phyloP scores from a whole-genome alignment of 2,329 filamentous ascomycete genomes.

The Scortechinia acanthostroma region DNA sequence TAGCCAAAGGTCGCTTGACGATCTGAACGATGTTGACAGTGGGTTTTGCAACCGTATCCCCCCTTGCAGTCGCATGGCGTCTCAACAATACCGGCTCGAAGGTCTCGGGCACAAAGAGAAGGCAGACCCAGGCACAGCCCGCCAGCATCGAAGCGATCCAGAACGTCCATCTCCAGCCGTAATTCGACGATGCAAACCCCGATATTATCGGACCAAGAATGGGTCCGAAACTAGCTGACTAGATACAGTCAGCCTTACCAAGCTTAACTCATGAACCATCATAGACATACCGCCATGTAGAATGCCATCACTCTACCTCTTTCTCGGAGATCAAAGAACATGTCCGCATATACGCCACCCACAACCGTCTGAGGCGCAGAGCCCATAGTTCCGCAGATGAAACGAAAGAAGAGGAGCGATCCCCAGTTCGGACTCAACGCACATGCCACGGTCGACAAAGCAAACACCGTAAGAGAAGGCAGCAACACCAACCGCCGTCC shows the following conservation, averaged over 20 bases:
- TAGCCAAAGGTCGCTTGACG: neutral
- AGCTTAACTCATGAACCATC: neutral
- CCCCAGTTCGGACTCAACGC: neutral
- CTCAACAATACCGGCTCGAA: constrained; percentile 50
- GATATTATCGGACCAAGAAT: neutral
- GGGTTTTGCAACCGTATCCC: too few relatives aligned
- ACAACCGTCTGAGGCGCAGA: neutral
- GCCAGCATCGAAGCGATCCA: neutral
- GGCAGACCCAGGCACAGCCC: too few relatives aligned
- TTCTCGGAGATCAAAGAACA: neutral
- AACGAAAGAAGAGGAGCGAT: neutral
- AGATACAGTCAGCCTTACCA: neutral
- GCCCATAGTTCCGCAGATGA: neutral
- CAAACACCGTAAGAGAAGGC: neutral
- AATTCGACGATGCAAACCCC: neutral
- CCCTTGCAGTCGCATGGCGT: too few relatives aligned
- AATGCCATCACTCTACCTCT: neutral
- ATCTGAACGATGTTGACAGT: too few relatives aligned
- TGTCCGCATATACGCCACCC: neutral
- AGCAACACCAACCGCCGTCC: neutral
- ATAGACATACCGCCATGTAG: neutral
- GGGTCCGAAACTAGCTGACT: neutral
- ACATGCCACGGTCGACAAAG: neutral
- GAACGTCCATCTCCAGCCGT: neutral
- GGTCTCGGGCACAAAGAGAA: constrained; percentile 60